Percentiles rank a stretch among this genome's conserved stretches.
Conservation (phyloP, 2,329 filamentous ascomycete genomes). For the Calonectria pteridis region DNA sequence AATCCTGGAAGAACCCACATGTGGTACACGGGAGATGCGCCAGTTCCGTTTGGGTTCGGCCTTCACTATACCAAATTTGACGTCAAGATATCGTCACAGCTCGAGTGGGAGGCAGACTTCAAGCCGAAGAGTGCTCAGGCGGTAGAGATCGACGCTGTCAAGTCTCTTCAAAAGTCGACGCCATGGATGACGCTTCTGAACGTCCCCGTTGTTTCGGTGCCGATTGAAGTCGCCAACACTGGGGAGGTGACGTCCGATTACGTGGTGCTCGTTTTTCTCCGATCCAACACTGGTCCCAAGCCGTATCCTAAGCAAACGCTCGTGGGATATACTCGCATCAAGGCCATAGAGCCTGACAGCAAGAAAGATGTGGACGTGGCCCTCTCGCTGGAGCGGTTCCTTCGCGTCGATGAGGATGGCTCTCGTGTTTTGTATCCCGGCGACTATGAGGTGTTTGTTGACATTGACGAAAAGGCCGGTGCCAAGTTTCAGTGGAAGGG, state of each 20-base stretch:
- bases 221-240: background rate
- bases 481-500: background rate
- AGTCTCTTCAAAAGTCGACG: background rate
- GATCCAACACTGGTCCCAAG: background rate
- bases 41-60: background rate
- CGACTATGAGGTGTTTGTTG: background rate
- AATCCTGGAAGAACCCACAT: background rate
- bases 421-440: background rate
- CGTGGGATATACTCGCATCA: background rate
- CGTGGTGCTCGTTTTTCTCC: background rate
- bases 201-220: background rate
- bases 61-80: background rate
- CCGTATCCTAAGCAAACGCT: background rate
- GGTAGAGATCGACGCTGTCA: background rate
- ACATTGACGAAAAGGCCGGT: background rate
- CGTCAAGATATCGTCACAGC: background rate
- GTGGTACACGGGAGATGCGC: background rate
- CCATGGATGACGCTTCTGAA: background rate
- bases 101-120: background rate
- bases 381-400: background rate
- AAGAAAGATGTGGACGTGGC: background rate
- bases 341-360: background rate
- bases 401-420: background rate
- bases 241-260: background rate
- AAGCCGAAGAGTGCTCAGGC: background rate